These are phyloP conservation scores for Leptographium wingfieldii DNA, from an alignment of 2,329 filamentous ascomycete genomes.

Conservation along the genomic window DNA sequence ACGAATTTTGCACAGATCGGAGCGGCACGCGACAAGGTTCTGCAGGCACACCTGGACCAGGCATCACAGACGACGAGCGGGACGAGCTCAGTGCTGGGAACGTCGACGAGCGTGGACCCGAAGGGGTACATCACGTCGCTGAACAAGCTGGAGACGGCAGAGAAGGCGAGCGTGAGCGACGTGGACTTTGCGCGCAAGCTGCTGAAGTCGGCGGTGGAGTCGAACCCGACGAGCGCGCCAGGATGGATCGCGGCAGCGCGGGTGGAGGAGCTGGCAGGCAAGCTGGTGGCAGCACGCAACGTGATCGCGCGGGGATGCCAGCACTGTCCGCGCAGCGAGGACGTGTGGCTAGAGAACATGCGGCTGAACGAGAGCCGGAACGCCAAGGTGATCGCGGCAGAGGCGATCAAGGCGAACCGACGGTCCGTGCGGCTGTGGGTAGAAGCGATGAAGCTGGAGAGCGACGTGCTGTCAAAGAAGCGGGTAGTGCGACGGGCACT, in stretches of 20 bases:
- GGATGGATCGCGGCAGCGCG: constrained; percentile 93
- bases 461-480: constrained; percentile 73
- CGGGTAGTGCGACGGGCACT: constrained; percentile 83
- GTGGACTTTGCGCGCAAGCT: constrained; percentile 87
- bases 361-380: constrained; percentile 84
- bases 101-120: constrained; percentile 81
- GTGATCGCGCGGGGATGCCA: constrained; percentile 81
- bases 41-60: constrained; percentile 59
- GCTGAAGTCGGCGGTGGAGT: constrained; percentile 93
- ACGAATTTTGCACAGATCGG: constrained; percentile 98
- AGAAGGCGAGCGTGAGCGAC: constrained; percentile 80
- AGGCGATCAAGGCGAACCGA: constrained; percentile 85
- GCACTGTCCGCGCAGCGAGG: constrained; percentile 85
- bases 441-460: constrained; percentile 87
- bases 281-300: constrained; percentile 77
- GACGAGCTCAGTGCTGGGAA: constrained; percentile 60
- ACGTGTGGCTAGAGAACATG: constrained; percentile 94
- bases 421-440: constrained; percentile 85
- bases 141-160: constrained; percentile 66
- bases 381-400: constrained; percentile 87
- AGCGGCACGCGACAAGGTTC: constrained; percentile 86
- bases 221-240: constrained; percentile 86
- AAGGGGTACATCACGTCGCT: constrained; percentile 93
- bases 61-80: constrained; percentile 65
- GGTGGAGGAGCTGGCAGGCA: constrained; percentile 84